Evolutionary conservation across 805 yeast species (phyloP).

Genomic region (Ogataea philodendri): DNA sequence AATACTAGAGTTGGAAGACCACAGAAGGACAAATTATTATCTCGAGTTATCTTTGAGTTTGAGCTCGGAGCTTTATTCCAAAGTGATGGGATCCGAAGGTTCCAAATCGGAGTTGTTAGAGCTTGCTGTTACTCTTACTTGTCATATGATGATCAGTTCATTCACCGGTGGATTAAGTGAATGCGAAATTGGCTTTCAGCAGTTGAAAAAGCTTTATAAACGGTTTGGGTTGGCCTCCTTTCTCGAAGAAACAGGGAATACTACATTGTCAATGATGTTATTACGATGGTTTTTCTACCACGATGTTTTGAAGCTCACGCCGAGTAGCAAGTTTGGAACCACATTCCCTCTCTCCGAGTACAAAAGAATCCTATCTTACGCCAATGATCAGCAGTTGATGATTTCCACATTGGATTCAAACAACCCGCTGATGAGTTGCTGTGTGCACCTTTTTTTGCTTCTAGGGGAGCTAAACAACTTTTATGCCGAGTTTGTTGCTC

Average conservation of each 20-base stretch:
- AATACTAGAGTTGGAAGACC: constrained; percentile 8
- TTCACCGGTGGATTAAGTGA: constrained; percentile 20
- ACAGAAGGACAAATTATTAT: constrained; percentile 4
- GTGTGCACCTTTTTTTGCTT: constrained; percentile 20
- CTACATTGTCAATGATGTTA: constrained; percentile 16
- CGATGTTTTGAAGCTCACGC: constrained; percentile 26
- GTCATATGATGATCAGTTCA: constrained; percentile 21
- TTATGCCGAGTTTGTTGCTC: constrained; percentile 12
- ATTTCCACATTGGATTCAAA: background rate
- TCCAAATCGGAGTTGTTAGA: no score
- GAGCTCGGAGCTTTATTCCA: constrained; percentile 12
- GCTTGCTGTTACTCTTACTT: constrained; percentile 18
- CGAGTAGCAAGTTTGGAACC: constrained; percentile 22
- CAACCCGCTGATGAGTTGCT: constrained; percentile 21
- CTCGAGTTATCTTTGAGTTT: constrained; percentile 11
- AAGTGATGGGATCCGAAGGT: no score
- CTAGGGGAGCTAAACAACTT: constrained; percentile 22
- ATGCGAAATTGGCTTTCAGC: constrained; percentile 24
- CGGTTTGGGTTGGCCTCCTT: constrained; percentile 18
- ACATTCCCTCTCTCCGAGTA: constrained; percentile 24
- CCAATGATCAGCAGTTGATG: background rate
- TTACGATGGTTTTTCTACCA: constrained; percentile 26
- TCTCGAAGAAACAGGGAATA: constrained; percentile 9
- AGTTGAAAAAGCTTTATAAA: constrained; percentile 13
- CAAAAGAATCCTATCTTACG: constrained; percentile 10